These are phyloP conservation scores for Wickerhamiella brachini DNA, from an alignment of 805 yeast genomes.

Conservation along the genomic window DNA sequence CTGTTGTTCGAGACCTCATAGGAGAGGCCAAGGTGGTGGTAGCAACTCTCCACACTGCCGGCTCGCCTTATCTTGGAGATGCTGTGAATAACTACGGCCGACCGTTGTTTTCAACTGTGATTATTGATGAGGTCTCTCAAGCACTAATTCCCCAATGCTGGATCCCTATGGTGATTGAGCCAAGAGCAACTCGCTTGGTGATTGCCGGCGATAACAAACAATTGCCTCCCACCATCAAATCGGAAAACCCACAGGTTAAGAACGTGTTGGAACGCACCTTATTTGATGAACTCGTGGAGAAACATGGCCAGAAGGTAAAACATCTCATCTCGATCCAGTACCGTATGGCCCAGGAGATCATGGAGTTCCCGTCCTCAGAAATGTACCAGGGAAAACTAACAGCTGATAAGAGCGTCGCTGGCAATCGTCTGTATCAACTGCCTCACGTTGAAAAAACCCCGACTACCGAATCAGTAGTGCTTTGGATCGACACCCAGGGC, in stretches of 20 bases:
- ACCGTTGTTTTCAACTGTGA: conserved; percentile 56
- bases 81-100: conserved; percentile 28
- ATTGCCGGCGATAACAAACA: conserved; percentile 92
- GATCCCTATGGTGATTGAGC: conserved; percentile 72
- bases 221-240: conserved; percentile 77
- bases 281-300: conserved; percentile 60
- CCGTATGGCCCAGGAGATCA: conserved; percentile 68
- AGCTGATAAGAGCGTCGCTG: conserved; percentile 48
- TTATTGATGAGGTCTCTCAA: conserved; percentile 93
- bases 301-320: conserved; percentile 35
- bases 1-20: conserved; percentile 45
- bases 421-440: conserved; percentile 41
- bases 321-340: conserved; percentile 65
- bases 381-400: conserved; percentile 49
- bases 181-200: conserved; percentile 42
- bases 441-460: conserved; percentile 33
- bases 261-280: conserved; percentile 47
- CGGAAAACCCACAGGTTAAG: conserved; percentile 29
- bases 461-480: conserved; percentile 39
- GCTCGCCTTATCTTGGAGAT: conserved; percentile 51
- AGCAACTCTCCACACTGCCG: conserved; percentile 80
- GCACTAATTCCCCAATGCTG: conserved; percentile 91
- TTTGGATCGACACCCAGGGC: conserved; percentile 87
- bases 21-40: conserved; percentile 53
- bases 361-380: conserved; percentile 59